phyloP scores from a whole-genome alignment of 2,329 filamentous ascomycete species.

The Claviceps sorghi region DNA sequence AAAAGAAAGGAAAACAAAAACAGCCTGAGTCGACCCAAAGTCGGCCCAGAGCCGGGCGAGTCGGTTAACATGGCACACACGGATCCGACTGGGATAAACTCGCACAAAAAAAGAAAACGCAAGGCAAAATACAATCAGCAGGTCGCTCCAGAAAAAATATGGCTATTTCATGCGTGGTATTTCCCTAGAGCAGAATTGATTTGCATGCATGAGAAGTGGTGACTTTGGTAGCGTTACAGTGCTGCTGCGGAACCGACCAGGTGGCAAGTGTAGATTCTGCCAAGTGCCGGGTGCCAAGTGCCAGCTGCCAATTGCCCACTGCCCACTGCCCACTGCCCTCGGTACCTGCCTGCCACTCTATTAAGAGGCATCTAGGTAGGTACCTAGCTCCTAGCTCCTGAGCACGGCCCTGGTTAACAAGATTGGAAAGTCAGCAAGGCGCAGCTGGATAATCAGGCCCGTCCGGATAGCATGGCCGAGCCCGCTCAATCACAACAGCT shows the following conservation, averaged over 20 bases:
- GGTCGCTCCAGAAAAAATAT: background rate
- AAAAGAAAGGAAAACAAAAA: background rate
- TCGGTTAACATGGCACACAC: background rate
- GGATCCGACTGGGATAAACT: background rate
- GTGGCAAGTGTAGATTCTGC: background rate
- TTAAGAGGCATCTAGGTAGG: no score
- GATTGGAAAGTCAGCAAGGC: background rate
- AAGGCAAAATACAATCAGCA: no score
- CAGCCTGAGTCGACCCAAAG: background rate
- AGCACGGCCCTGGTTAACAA: background rate
- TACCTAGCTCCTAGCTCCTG: no score
- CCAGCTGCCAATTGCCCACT: background rate
- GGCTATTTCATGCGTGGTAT: background rate
- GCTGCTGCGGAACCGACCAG: background rate
- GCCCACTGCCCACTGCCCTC: background rate
- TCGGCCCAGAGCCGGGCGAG: no score
- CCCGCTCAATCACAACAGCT: background rate
- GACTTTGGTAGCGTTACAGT: background rate
- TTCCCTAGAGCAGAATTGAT: background rate
- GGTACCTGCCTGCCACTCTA: background rate
- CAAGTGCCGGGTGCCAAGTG: background rate
- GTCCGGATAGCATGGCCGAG: background rate
- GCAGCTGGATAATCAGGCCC: background rate
- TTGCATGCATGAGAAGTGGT: background rate
- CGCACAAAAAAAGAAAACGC: background rate